Evolutionary conservation across 2,329 filamentous ascomycete species (phyloP).

Genomic region (Onygenales sp.): DNA sequence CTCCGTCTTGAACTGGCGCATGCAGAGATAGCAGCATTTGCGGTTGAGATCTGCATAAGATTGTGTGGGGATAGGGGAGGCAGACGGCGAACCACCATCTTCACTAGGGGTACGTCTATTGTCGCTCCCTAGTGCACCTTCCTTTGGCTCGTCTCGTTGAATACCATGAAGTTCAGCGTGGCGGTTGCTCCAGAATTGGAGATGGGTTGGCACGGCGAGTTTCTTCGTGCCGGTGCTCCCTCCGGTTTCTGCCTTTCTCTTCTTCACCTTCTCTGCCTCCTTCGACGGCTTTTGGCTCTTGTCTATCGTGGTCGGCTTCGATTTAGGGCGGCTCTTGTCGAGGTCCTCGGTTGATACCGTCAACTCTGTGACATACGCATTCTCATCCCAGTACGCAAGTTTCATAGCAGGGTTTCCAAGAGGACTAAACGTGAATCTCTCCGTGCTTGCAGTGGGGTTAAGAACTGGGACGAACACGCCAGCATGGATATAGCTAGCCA

Average conservation of each 20-base stretch:
- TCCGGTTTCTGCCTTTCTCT: slow-evolving; percentile 36
- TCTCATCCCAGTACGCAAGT: slow-evolving; percentile 67
- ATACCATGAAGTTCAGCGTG: slow-evolving; percentile 57
- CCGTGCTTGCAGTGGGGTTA: slow-evolving; percentile 48
- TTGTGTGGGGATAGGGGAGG: slow-evolving; percentile 33
- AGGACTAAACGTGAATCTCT: slow-evolving; percentile 59
- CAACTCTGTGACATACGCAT: slow-evolving; percentile 59
- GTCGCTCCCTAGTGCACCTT: slow-evolving; percentile 16
- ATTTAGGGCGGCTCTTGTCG: slow-evolving; percentile 16
- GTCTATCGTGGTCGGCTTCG: background rate
- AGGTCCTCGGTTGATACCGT: slow-evolving; percentile 47
- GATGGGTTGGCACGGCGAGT: slow-evolving; percentile 51
- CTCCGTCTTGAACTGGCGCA: slow-evolving; percentile 46
- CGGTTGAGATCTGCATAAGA: slow-evolving; percentile 53
- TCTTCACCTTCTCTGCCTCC: slow-evolving; percentile 37
- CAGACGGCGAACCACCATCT: slow-evolving; percentile 16
- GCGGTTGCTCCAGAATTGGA: slow-evolving; percentile 63
- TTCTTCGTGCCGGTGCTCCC: slow-evolving; percentile 28
- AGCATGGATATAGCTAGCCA: slow-evolving; percentile 68
- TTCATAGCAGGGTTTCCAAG: slow-evolving; percentile 58
- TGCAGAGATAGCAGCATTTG: slow-evolving; percentile 54
- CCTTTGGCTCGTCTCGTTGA: slow-evolving; percentile 19
- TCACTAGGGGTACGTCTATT: slow-evolving; percentile 13
- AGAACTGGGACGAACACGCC: slow-evolving; percentile 73
- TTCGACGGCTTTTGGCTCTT: slow-evolving; percentile 20